These are phyloP conservation scores for Agastache rugosa DNA, from an alignment of 257 asterid genomes.

Conservation along the genomic window DNA sequence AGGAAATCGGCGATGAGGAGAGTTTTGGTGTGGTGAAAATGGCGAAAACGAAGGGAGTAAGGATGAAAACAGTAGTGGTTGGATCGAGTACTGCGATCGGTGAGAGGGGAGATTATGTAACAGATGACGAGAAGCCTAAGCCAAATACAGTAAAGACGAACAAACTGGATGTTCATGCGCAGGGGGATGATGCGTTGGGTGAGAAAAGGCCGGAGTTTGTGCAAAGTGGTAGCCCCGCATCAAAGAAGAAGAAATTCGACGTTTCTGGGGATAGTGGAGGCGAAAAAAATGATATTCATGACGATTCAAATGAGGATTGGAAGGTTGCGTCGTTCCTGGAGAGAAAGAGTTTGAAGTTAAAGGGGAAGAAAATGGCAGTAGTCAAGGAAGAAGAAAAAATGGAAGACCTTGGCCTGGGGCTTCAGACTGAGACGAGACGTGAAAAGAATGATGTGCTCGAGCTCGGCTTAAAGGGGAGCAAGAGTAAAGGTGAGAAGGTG, in stretches of 20 bases:
- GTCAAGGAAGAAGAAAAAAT: not conserved
- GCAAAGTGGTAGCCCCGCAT: not conserved
- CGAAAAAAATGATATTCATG: not conserved
- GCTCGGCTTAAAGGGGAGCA: not conserved
- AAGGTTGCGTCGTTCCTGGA: not conserved
- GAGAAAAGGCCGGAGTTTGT: not conserved
- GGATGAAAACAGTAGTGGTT: slow-evolving; percentile 19
- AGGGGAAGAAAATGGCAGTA: slow-evolving; percentile 2
- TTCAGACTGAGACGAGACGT: not conserved
- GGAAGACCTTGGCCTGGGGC: not conserved
- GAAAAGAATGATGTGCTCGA: not conserved
- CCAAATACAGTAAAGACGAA: not conserved
- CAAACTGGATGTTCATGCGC: not conserved
- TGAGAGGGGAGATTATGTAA: slow-evolving; percentile 19
- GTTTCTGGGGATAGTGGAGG: not conserved
- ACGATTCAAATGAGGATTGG: not conserved
- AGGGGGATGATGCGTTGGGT: not conserved
- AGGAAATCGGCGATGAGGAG: not conserved
- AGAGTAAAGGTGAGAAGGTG: not conserved
- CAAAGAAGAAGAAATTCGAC: not conserved
- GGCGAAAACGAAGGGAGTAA: slow-evolving; percentile 24
- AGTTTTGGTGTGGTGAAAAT: slow-evolving; percentile 3
- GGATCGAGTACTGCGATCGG: slow-evolving; percentile 10
- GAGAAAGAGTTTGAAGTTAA: slow-evolving; percentile 23
- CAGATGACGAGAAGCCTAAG: slow-evolving; percentile 1